Evolutionary conservation across 2,329 filamentous ascomycete genomes (phyloP), one percentile per base, ranked within the genome.

Genomic region (Calonectria pauciramosa): DNA sequence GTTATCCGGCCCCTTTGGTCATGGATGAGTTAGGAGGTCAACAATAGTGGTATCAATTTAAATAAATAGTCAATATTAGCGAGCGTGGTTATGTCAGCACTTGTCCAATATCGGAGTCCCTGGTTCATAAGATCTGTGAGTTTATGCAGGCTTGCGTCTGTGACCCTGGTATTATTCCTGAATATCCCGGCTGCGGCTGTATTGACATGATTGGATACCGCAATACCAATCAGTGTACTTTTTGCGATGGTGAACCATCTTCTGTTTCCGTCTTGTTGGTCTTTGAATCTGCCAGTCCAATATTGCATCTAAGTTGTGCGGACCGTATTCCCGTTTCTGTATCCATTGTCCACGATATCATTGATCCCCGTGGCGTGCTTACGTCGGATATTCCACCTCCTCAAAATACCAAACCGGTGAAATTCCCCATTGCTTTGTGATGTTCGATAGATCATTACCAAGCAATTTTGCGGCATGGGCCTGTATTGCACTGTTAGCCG

Each of bases 1-100:
- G 77, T 4, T 74, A 77, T 68, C 38, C 68, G 49, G 76, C 77
- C 20, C 71, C 75, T 63, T n/a, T 44, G 11, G 36, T 59, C 23
- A 59, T 70, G 30, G 64, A 73, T 28, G 74, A 73, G 18, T 32
- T 56, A 63, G 68, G 28, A 38, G 14, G 68, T 30, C 32, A 71
- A 56, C 60, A 66, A 72, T 74, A 56, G 66, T 52, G 52, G 13
- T n/a, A 49, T 26, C 36, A 32, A n/a, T 69, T 59, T 59, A 68
- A 60, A 69, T 64, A 54, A 64, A 10, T 71, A 51, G 59, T 34
- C 41, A 64, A 51, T 49, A 16, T 60, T 51, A 67, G 32, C 68
- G 30, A 51, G 38, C 51, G 47, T 51, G 41, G 54, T 67, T 47
- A 63, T 41, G 56, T 38, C 36, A 63, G 34, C 32, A 63, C 26